Evolutionary conservation across 306 rosid genomes (phyloP), one percentile per base, ranked within the genome.

Genomic region (Macrotyloma uniflorum): DNA sequence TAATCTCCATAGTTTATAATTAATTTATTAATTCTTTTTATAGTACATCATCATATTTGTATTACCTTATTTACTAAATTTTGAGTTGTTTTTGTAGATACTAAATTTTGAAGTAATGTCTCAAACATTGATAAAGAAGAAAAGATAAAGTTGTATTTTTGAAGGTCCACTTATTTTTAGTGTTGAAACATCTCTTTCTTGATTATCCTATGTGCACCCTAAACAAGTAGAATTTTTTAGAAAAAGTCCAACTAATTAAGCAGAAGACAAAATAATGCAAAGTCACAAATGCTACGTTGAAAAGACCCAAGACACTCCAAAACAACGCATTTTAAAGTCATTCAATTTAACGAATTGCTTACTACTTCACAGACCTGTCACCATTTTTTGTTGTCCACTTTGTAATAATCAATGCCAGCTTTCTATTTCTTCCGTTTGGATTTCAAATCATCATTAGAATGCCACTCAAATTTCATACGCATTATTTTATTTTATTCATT

Each of bases 181-280:
- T 80, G 18, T 43, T 1, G 20, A 65, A 53, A 43, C 38, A 72
- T 80, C 63, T 55, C 59, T 43, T 6, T 55, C 66, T 66, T 53
- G 45, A 13, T 51, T 5, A n/a, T 28, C 42, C n/a, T n/a, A n/a
- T n/a, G n/a, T 26, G 46, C 74, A 63, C 12, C 9, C 33, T 33
- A 35, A 11, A 35, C 45, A 15, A 19, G 67, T 6, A 38, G 40
- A 1, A 7, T 36, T 5, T 36, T 67, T 14, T 80, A 30, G 4
- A 69, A 28, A 18, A 32, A 15, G 5, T 46, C 19, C 7, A 28
- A 23, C 28, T 3, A 15, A 22, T 53, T 55, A 11, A 65, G 55
- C 23, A 55, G 22, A 13, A 30, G 1, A 36, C 42, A 74, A 58
- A 9, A 55, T 46, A 53, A 42, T 54, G 53, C 63, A 23, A 43